Evolutionary conservation across 495 filamentous ascomycete species (phyloP).

Genomic region (Tirmania nivea): DNA sequence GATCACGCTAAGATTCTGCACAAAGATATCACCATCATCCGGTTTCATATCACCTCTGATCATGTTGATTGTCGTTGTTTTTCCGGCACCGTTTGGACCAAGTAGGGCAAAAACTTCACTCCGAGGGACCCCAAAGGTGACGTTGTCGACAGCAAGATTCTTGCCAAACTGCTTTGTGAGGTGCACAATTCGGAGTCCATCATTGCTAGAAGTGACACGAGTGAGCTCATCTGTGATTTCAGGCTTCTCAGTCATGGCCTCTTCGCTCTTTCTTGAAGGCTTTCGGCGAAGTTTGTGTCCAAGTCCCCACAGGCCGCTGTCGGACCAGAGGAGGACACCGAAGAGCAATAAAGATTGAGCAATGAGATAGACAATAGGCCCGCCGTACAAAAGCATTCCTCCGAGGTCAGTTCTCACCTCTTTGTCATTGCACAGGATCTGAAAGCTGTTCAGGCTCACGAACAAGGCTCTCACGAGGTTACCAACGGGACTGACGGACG

Average conservation of each 20-base stretch:
- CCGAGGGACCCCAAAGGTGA: conserved; percentile 55
- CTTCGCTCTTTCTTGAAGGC: conserved; percentile 21
- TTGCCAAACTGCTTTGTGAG: conserved; percentile 55
- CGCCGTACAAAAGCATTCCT: conserved; percentile 49
- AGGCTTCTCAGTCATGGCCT: conserved; percentile 10
- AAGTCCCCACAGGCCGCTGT: conserved; percentile 32
- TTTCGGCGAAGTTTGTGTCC: conserved; percentile 27
- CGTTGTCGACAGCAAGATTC: conserved; percentile 51
- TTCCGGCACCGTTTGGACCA: conserved; percentile 76
- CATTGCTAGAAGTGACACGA: conserved; percentile 28
- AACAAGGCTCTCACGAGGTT: conserved; percentile 49
- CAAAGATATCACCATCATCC: conserved; percentile 42
- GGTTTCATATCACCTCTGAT: conserved; percentile 69
- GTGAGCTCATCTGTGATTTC: conserved; percentile 28
- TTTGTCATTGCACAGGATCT: conserved; percentile 41
- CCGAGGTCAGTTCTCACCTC: conserved; percentile 43
- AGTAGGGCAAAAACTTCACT: conserved; percentile 69
- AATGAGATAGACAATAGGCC: conserved; percentile 56
- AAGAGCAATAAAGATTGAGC: conserved; percentile 46
- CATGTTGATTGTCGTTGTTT: conserved; percentile 62
- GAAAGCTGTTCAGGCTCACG: conserved; percentile 57
- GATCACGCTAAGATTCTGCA: conserved; percentile 49
- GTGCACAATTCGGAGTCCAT: conserved; percentile 53
- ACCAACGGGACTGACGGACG: conserved; percentile 43
- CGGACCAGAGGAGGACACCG: conserved; percentile 44